phyloP scores from a whole-genome alignment of 2,329 filamentous ascomycete species.

The Tricladium varicosporioides region DNA sequence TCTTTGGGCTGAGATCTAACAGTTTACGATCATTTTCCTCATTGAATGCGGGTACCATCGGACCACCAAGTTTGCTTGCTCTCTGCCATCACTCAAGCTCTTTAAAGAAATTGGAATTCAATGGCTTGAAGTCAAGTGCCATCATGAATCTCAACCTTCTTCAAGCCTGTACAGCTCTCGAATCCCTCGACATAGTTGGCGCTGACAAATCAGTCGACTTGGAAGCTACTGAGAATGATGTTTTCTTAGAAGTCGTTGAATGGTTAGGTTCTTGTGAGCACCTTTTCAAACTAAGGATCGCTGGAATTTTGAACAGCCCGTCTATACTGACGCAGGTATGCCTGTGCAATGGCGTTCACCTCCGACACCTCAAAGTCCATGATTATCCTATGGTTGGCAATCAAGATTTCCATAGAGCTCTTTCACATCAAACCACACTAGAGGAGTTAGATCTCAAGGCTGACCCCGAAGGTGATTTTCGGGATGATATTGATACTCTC shows the following conservation, averaged over 20 bases:
- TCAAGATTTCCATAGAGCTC: slow-evolving; percentile 49
- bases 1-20: slow-evolving; percentile 53
- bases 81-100: slow-evolving; percentile 52
- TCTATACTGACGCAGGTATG: slow-evolving; percentile 51
- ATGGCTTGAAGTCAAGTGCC: slow-evolving; percentile 45
- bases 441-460: slow-evolving; percentile 44
- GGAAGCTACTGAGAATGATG: slow-evolving; percentile 50
- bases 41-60: slow-evolving; percentile 53
- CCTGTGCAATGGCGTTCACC: slow-evolving; percentile 43
- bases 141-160: slow-evolving; percentile 48
- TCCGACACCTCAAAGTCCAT: slow-evolving; percentile 48
- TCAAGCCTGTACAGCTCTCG: slow-evolving; percentile 46
- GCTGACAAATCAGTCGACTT: slow-evolving; percentile 42
- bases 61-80: slow-evolving; percentile 51
- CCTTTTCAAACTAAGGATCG: slow-evolving; percentile 50
- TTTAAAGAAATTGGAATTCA: slow-evolving; percentile 51
- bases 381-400: slow-evolving; percentile 47
- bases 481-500: slow-evolving; percentile 47
- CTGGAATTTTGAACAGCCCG: slow-evolving; percentile 49
- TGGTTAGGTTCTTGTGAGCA: slow-evolving; percentile 55
- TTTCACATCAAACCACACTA: slow-evolving; percentile 49
- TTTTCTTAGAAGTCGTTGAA: slow-evolving; percentile 47
- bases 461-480: slow-evolving; percentile 44
- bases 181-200: slow-evolving; percentile 46
- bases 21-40: slow-evolving; percentile 58